Percentiles rank a stretch among this genome's conserved stretches.
These are phyloP conservation scores for Rhizopogon vinicolor DNA, from an alignment of 768 basidiomycete genomes.

Conservation along the genomic window DNA sequence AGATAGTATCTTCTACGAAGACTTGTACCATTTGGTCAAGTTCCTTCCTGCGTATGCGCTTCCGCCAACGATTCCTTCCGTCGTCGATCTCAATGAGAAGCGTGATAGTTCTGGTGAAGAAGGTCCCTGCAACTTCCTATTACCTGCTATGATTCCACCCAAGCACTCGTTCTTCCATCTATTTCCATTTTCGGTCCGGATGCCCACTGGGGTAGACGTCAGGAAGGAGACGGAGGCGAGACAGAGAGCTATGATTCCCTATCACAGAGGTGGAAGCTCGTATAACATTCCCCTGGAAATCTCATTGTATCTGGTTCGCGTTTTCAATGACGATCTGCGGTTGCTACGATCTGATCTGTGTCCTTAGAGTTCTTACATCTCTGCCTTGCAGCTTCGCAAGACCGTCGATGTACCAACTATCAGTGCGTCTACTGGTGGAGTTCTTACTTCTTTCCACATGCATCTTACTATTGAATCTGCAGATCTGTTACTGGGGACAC, in stretches of 20 bases:
- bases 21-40: constrained; percentile 67
- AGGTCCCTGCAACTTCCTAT: constrained; percentile 34
- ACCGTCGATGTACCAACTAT: constrained; percentile 53
- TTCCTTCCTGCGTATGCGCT: constrained; percentile 65
- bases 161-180: constrained; percentile 57
- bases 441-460: neutral
- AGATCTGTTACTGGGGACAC: constrained; percentile 44
- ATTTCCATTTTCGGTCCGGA: constrained; percentile 61
- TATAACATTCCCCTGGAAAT: constrained; percentile 70
- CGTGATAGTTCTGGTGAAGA: neutral
- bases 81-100: constrained; percentile 20
- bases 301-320: constrained; percentile 57
- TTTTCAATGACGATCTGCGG: neutral
- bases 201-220: constrained; percentile 44
- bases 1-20: constrained; percentile 32
- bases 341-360: neutral
- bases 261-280: constrained; percentile 31
- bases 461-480: neutral
- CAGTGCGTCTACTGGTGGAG: constrained; percentile 34
- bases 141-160: constrained; percentile 55
- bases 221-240: constrained; percentile 59
- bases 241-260: constrained; percentile 45
- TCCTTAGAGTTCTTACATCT: constrained; percentile 64
- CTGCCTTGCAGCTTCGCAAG: constrained; percentile 54
- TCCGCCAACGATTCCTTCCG: constrained; percentile 44